phyloP scores from a whole-genome alignment of 2,329 filamentous ascomycete genomes.

The Simplicillium sp. region DNA sequence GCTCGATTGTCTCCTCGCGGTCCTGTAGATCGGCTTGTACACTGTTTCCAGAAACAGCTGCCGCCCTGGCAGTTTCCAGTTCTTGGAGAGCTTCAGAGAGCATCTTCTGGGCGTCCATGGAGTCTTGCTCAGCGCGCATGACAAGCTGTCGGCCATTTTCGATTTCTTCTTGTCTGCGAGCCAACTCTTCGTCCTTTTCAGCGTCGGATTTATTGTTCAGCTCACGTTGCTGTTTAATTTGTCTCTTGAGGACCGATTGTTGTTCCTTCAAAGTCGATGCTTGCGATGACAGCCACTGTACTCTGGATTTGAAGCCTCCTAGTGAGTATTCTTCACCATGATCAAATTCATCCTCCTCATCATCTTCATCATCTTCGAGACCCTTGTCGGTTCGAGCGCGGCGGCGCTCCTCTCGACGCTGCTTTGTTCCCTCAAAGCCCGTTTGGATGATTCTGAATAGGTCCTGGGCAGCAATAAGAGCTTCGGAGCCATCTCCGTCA shows the following conservation, averaged over 20 bases:
- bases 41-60: slow-evolving; percentile 12
- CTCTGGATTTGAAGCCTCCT: slow-evolving; percentile 64
- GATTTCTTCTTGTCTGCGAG: slow-evolving; percentile 47
- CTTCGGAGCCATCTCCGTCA: slow-evolving; percentile 43
- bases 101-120: slow-evolving; percentile 32
- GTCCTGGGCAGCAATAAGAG: slow-evolving; percentile 30
- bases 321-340: slow-evolving; percentile 58
- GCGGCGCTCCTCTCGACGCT: slow-evolving; percentile 43
- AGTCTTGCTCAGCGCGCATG: slow-evolving; percentile 26
- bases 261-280: slow-evolving; percentile 76
- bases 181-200: slow-evolving; percentile 56
- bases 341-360: slow-evolving; percentile 51
- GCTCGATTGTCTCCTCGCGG: slow-evolving; percentile 30
- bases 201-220: slow-evolving; percentile 80
- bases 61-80: slow-evolving; percentile 27
- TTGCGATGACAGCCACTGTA: slow-evolving; percentile 70
- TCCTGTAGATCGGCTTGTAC: slow-evolving; percentile 27
- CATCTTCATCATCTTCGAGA: slow-evolving; percentile 47
- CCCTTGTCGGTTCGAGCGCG: slow-evolving; percentile 47
- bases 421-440: slow-evolving; percentile 42
- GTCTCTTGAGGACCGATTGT: slow-evolving; percentile 77
- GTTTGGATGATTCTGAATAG: slow-evolving; percentile 48
- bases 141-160: slow-evolving; percentile 29
- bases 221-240: slow-evolving; percentile 92
- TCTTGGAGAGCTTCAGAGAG: slow-evolving; percentile 38